phyloP scores from a whole-genome alignment of 768 basidiomycete species.

The Leccinum boreale region DNA sequence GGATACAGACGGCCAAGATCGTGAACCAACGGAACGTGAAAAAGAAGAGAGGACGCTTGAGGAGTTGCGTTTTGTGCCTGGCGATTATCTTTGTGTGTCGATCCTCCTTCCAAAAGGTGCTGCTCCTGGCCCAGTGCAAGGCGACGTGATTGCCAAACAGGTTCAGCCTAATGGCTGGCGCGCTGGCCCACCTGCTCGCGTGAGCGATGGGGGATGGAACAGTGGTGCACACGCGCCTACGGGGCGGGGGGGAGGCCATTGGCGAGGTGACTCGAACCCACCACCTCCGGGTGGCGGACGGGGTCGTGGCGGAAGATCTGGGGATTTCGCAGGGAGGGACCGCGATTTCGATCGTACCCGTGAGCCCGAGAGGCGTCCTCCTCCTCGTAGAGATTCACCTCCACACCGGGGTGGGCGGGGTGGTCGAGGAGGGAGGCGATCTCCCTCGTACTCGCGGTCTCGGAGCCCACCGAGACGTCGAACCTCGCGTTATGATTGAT shows the following conservation, averaged over 20 bases:
- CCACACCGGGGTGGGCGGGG: conserved; percentile 47
- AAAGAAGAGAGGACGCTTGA: conserved; percentile 72
- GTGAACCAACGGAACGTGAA: conserved; percentile 41
- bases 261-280: conserved; percentile 67
- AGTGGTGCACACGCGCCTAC: conserved; percentile 35
- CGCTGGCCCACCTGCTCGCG: conserved; percentile 34
- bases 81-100: conserved; percentile 75
- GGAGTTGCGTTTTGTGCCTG: conserved; percentile 75
- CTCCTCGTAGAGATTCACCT: conserved; percentile 46
- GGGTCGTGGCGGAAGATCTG: conserved; percentile 39
- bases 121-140: conserved; percentile 40
- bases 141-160: conserved; percentile 40
- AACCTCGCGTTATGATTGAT: conserved; percentile 32
- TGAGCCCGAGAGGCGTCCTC: conserved; percentile 45
- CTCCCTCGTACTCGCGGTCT: conserved; percentile 36
- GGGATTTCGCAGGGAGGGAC: conserved; percentile 34
- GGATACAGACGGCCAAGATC: conserved; percentile 38
- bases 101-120: conserved; percentile 70
- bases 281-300: conserved; percentile 40
- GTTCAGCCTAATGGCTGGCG: conserved; percentile 36
- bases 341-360: conserved; percentile 36
- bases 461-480: conserved; percentile 42
- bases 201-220: conserved; percentile 50
- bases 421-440: conserved; percentile 40
- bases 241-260: conserved; percentile 66